Percentiles rank a stretch among this genome's conserved stretches.
Evolutionary conservation across 2,329 filamentous ascomycete genomes (phyloP).

Genomic region (Aspergillus puulaauensis): DNA sequence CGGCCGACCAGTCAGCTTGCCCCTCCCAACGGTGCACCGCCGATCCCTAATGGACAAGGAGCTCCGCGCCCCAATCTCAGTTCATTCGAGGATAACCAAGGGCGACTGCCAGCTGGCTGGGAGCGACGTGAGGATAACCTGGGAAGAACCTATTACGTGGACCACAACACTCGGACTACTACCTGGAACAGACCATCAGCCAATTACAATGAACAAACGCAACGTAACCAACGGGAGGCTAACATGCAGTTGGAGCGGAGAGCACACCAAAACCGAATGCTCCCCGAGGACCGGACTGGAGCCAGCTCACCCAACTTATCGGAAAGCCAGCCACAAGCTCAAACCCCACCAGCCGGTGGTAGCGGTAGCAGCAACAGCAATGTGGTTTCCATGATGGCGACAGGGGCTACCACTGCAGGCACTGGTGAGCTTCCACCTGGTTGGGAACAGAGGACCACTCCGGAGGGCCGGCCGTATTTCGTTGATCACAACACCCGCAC

Average conservation of each 20-base stretch:
- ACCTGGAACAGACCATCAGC: constrained; percentile 92
- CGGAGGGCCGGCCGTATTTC: constrained; percentile 92
- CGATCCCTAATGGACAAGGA: constrained; percentile 35
- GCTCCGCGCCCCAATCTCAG: constrained; percentile 65
- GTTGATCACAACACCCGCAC: constrained; percentile 98
- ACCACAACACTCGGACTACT: constrained; percentile 94
- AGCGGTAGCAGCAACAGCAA: constrained; percentile 46
- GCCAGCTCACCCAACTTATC: constrained; percentile 81
- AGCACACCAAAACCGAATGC: constrained; percentile 89
- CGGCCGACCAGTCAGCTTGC: constrained; percentile 41
- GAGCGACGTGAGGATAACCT: constrained; percentile 93
- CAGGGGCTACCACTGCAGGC: constrained; percentile 88
- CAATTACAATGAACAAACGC: constrained; percentile 72
- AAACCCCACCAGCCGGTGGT: constrained; percentile 46
- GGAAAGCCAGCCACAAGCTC: constrained; percentile 46
- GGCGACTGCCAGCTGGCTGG: constrained; percentile 88
- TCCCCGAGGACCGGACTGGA: constrained; percentile 93
- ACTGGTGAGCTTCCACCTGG: constrained; percentile 91
- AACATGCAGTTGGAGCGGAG: constrained; percentile 91
- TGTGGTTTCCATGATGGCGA: constrained; percentile 85
- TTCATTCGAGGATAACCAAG: constrained; percentile 95
- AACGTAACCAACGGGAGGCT: constrained; percentile 78
- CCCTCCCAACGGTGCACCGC: constrained; percentile 37
- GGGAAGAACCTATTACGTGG: constrained; percentile 95
- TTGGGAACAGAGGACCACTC: constrained; percentile 95